phyloP scores from a whole-genome alignment of 345 rosid genomes.

The Corchorus capsularis region DNA sequence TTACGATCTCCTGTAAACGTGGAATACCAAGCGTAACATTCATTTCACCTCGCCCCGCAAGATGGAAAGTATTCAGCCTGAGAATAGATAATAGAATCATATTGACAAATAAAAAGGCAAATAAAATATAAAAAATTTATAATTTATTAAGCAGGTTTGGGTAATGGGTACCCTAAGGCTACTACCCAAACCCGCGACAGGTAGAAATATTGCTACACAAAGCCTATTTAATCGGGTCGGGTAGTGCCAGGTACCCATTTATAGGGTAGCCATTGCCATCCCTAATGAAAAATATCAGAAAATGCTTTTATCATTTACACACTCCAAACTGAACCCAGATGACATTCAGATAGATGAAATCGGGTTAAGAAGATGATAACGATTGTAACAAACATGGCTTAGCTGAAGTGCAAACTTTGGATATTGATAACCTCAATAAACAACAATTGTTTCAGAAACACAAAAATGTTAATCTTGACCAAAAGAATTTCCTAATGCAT shows the following conservation, averaged over 20 bases:
- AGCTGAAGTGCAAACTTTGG: background rate
- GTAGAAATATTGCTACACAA: no score
- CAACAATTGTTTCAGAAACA: background rate
- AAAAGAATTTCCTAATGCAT: background rate
- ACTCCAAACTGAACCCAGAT: background rate
- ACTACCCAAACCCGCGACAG: no score
- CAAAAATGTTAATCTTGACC: background rate
- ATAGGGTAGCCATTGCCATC: no score
- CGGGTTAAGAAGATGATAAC: background rate
- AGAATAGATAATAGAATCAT: slow-evolving; percentile 18
- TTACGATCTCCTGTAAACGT: slow-evolving; percentile 93
- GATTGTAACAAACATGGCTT: background rate
- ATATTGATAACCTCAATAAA: background rate
- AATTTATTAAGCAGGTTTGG: no score
- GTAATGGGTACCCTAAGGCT: no score
- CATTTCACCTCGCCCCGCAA: slow-evolving; percentile 99
- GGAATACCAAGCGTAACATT: slow-evolving; percentile 98
- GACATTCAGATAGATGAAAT: background rate
- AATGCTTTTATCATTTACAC: background rate
- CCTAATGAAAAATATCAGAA: background rate
- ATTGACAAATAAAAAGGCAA: background rate
- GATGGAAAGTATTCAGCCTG: slow-evolving; percentile 98
- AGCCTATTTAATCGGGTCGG: no score
- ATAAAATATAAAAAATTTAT: background rate
- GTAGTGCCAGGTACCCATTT: no score